Evolutionary conservation across 2,329 filamentous ascomycete genomes (phyloP), one percentile per base, ranked within the genome.

Genomic region (Colletotrichum horii): DNA sequence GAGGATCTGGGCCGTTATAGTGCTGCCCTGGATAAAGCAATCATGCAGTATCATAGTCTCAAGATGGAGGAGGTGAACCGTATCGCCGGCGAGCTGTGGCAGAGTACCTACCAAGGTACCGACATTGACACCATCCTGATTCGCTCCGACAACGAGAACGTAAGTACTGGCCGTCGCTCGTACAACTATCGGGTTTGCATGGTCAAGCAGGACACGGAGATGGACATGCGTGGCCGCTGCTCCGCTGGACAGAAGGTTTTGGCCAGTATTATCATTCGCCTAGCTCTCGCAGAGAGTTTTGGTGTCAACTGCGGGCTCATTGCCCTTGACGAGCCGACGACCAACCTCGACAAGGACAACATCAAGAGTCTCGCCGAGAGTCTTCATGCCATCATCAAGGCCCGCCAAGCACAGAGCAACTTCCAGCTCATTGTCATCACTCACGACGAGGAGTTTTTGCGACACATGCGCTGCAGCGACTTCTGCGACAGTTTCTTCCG

Each of bases 31-130:
- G 96, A 98, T 87, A 95, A 97, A 82, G 97, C 97, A 62, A 97
- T 99, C 81, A 98, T 99, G 95, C 95, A 95, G 81, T 99, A 96
- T 82, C 97, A 99, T 86, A 91, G 93, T 34, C 88, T 98, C 82
- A 99, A 99, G 88, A 99, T 99, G 97, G 95, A 97, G 79, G 96
- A 99, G 83, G 96, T 99, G 83, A 99, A 99, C 85, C 91, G 93
- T 72, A 98, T 98, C 83, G 94, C 97, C 66, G 95, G 94, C 78
- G 97, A 99, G 83, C 90, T 99, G n/a, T 99, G 97, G 97, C 95
- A 95, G 85, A 94, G 93, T 81, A 98, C 97, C 2, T 99, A 99
- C 85, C 95, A 97, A 83, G 97, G 97, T 78, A 98, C 96, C 1
- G 97, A 99, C 82, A 96, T 99, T 71, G 97, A 99, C 87, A 97